Conservation (phyloP, 495 filamentous ascomycete genomes). For the Astrothelium macrocarpum region DNA sequence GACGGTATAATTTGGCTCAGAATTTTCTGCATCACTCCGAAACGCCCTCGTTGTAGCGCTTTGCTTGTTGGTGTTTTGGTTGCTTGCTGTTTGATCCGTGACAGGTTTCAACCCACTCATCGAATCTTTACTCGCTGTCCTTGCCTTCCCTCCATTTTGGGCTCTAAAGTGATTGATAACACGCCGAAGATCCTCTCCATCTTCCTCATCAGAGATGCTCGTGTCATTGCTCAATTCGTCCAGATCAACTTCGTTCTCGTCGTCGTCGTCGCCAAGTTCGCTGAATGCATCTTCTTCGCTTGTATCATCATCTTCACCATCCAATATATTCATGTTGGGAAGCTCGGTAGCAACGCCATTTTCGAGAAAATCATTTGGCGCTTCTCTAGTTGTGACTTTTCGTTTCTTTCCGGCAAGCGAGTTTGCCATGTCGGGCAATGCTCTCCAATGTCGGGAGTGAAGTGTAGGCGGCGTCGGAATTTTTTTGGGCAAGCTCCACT, state of each 20-base stretch:
- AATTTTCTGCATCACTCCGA: constrained; percentile 17
- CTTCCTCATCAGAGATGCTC: not conserved
- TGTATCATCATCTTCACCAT: not conserved
- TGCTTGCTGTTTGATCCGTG: not conserved
- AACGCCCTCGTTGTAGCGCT: too few relatives aligned
- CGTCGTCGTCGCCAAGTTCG: not conserved
- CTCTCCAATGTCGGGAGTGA: not conserved
- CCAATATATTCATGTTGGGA: not conserved
- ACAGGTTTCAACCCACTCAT: not conserved
- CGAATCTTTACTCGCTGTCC: not conserved
- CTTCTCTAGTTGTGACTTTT: not conserved
- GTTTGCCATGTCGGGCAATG: not conserved
- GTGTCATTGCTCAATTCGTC: not conserved
- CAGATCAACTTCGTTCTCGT: not conserved
- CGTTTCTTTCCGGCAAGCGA: not conserved
- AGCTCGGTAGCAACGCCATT: not conserved
- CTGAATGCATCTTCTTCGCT: not conserved
- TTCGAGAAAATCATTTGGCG: not conserved
- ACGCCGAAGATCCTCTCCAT: not conserved
- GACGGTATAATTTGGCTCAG: constrained; percentile 47
- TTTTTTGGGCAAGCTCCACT: not conserved
- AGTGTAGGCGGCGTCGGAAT: not conserved
- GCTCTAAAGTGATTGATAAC: not conserved
- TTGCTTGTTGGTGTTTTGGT: not conserved
- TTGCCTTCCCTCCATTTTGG: not conserved